These are phyloP conservation scores for Musa acuminata DNA, from an alignment of 176 grass and related monocot species.

Conservation along the genomic window DNA sequence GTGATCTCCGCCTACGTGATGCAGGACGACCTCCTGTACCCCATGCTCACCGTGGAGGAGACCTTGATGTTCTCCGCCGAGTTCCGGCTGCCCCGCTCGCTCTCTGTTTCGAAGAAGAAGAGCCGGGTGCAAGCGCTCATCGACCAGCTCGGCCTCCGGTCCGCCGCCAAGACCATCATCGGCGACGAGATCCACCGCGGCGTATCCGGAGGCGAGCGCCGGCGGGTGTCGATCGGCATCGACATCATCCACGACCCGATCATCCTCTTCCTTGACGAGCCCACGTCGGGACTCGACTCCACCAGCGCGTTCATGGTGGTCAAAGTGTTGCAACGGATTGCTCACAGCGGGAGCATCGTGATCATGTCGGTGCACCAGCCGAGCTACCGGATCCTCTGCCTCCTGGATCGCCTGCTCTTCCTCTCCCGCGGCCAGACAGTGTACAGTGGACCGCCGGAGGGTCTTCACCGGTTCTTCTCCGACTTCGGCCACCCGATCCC, in stretches of 20 bases:
- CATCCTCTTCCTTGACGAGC: slow-evolving; percentile 90
- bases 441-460: slow-evolving; percentile 43
- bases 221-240: slow-evolving; percentile 71
- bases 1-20: slow-evolving; percentile 91
- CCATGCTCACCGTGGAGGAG: slow-evolving; percentile 90
- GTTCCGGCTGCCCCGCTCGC: slow-evolving; percentile 71
- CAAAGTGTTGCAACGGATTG: slow-evolving; percentile 77
- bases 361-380: slow-evolving; percentile 95
- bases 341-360: slow-evolving; percentile 75
- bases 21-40: slow-evolving; percentile 93
- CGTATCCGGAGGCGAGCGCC: slow-evolving; percentile 77
- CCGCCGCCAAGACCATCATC: slow-evolving; percentile 70
- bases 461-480: slow-evolving; percentile 54
- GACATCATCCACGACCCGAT: slow-evolving; percentile 95
- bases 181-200: slow-evolving; percentile 92
- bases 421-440: slow-evolving; percentile 62
- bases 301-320: slow-evolving; percentile 88
- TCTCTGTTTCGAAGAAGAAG: slow-evolving; percentile 64
- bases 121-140: slow-evolving; percentile 68
- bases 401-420: slow-evolving; percentile 63
- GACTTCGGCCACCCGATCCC: slow-evolving; percentile 57
- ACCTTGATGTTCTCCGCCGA: slow-evolving; percentile 89
- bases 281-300: slow-evolving; percentile 93
- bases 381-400: slow-evolving; percentile 64
- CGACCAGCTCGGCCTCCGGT: slow-evolving; percentile 72